Conservation (phyloP, 2,329 filamentous ascomycete genomes). For the Helicocarpus griseus region DNA sequence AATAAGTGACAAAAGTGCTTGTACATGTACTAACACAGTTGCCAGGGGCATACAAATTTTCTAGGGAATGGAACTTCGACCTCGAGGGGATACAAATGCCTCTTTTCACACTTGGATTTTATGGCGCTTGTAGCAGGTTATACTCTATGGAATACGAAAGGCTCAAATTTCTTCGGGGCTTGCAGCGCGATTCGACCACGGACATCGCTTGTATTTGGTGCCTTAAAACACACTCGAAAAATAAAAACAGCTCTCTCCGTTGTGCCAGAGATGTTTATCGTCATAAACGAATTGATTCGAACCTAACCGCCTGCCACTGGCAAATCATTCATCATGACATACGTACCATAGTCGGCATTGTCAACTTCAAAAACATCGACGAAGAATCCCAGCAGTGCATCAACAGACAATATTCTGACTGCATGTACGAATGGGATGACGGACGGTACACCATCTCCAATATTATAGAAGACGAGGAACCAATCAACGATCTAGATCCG, state of each 20-base stretch:
- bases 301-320: neutral
- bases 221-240: neutral
- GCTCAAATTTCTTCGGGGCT: neutral
- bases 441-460: neutral
- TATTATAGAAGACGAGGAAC: neutral
- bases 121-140: neutral
- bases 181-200: neutral
- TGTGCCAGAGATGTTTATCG: neutral
- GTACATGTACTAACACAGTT: neutral
- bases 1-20: neutral
- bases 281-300: neutral
- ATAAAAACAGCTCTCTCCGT: neutral
- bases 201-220: neutral
- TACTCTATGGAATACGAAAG: neutral
- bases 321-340: neutral
- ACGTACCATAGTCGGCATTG: neutral
- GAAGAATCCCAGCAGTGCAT: neutral
- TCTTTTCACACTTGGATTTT: neutral
- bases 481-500: neutral
- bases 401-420: neutral
- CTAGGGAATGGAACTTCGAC: neutral
- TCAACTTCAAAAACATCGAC: neutral
- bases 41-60: neutral
- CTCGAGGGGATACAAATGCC: neutral
- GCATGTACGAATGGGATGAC: neutral